A percentile compares a stretch with the other conserved stretches of the same genome.
phyloP scores from a whole-genome alignment of 148 eudicot species.

The Beta vulgaris region DNA sequence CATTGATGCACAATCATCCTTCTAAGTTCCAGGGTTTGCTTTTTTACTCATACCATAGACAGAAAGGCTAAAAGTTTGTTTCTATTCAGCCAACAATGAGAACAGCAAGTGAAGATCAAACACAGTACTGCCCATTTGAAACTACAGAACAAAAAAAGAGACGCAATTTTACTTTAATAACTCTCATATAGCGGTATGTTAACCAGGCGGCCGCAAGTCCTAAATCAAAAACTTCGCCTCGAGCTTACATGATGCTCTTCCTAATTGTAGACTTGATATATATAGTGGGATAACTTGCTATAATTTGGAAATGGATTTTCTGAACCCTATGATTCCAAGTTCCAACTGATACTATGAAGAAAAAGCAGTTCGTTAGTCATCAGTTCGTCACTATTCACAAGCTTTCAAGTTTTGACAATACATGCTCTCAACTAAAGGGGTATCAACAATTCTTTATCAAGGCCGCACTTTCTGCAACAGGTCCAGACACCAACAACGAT shows the following conservation, averaged over 20 bases:
- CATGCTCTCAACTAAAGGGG: background rate
- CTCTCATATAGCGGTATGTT: background rate
- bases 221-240: background rate
- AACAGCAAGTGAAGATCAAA: too few species aligned
- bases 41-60: too few species aligned
- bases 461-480: slow-evolving; percentile 17
- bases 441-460: background rate
- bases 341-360: slow-evolving; percentile 1
- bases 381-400: background rate
- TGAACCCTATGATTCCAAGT: background rate
- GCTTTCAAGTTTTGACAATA: background rate
- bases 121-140: too few species aligned
- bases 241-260: background rate
- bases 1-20: too few species aligned
- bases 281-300: background rate
- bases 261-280: background rate
- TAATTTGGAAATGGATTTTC: background rate
- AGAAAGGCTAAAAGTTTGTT: too few species aligned
- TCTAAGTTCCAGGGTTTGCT: too few species aligned
- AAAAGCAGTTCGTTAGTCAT: slow-evolving; percentile 3
- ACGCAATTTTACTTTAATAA: too few species aligned
- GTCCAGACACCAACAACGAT: slow-evolving; percentile 79
- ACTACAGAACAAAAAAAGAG: too few species aligned
- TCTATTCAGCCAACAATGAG: too few species aligned
- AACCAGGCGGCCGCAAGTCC: background rate